These are phyloP conservation scores for Coemansia pectinata DNA, from an alignment of 192 early-diverging fungal species.

Conservation along the genomic window DNA sequence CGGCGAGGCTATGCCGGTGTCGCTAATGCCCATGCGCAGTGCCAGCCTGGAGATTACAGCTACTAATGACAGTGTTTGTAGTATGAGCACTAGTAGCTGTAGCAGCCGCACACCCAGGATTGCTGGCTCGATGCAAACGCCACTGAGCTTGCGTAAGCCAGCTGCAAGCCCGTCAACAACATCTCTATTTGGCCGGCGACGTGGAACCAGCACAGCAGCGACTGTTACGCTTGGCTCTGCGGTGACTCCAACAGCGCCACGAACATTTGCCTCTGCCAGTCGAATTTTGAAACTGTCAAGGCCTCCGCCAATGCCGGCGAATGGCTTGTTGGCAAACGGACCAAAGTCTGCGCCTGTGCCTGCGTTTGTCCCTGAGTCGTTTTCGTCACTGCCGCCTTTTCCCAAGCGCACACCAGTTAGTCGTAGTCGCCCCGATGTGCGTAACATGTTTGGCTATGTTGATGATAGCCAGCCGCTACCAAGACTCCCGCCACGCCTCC, in stretches of 20 bases:
- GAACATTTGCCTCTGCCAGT: not conserved
- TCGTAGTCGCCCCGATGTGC: not conserved
- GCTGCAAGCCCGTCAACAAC: not conserved
- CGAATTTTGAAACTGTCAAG: not conserved
- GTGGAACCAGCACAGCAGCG: not conserved
- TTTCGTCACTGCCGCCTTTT: not conserved
- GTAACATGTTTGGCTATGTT: constrained; percentile 2
- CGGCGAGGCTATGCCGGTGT: constrained; percentile 17
- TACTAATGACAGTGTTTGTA: not conserved
- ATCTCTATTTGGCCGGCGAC: not conserved
- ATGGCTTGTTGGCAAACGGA: not conserved
- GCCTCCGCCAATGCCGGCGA: not conserved
- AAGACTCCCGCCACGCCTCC: not conserved
- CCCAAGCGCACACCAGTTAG: not conserved
- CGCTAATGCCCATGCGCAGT: constrained; percentile 22
- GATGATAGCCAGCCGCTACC: not conserved
- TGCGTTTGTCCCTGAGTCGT: not conserved
- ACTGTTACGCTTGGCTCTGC: not conserved
- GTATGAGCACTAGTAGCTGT: not conserved
- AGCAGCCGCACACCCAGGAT: not conserved
- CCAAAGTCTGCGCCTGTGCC: not conserved
- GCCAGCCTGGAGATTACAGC: constrained; percentile 10
- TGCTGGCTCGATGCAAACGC: not conserved
- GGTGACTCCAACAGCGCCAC: not conserved
- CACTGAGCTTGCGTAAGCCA: not conserved